Evolutionary conservation across 306 rosid species (phyloP).

Genomic region (Chamaecrista fasciculata): DNA sequence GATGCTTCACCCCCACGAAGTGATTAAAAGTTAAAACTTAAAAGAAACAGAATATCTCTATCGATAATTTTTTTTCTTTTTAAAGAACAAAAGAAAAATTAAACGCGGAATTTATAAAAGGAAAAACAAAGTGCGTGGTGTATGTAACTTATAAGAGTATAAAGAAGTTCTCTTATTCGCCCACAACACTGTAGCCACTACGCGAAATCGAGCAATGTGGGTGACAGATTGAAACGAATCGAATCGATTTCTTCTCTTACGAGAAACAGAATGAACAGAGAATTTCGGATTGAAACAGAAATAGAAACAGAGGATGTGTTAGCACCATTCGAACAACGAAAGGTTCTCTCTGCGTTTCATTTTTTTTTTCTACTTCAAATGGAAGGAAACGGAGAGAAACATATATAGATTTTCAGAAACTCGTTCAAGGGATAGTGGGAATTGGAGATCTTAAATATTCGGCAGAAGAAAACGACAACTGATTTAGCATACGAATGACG

Average conservation of each 20-base stretch:
- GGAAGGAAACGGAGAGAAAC: background rate
- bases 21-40: no score
- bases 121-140: background rate
- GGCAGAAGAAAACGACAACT: background rate
- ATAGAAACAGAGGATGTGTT: background rate
- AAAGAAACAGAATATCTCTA: no score
- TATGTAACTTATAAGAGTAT: background rate
- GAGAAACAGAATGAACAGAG: background rate
- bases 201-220: background rate
- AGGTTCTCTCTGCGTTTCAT: background rate
- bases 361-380: background rate
- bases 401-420: background rate
- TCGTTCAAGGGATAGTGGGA: no score
- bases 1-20: conserved; percentile 19
- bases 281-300: background rate
- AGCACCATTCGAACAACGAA: background rate
- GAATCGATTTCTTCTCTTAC: conserved; percentile 10
- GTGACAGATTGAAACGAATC: no score
- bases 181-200: background rate
- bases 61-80: no score
- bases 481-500: background rate
- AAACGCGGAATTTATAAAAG: background rate
- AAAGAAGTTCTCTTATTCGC: background rate
- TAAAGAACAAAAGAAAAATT: conserved; percentile 25
- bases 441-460: no score